Evolutionary conservation across 169 alveolate species (phyloP).

Genomic region (Cryptosporidium muris): DNA sequence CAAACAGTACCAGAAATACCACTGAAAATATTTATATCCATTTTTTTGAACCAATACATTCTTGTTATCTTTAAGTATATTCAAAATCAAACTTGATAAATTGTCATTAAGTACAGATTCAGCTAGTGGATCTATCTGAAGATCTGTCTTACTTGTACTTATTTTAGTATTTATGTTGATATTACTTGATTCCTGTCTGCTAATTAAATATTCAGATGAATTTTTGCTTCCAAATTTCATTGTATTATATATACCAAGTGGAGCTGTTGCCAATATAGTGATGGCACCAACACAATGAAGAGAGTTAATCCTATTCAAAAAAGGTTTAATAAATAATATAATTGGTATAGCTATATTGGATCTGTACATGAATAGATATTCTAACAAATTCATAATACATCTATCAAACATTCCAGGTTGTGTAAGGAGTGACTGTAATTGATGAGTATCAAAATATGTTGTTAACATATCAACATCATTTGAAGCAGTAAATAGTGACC

Average conservation of each 20-base stretch:
- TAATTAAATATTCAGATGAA: too few relatives aligned
- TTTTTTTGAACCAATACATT: conserved; percentile 44
- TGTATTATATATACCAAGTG: conserved; percentile 29
- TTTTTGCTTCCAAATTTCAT: too few relatives aligned
- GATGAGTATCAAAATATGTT: conserved; percentile 53
- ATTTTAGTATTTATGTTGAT: not conserved
- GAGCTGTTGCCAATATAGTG: conserved; percentile 24
- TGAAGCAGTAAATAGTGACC: conserved; percentile 49
- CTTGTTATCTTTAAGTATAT: conserved; percentile 21
- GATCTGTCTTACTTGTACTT: not conserved
- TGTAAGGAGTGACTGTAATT: conserved; percentile 25
- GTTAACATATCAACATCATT: conserved; percentile 27
- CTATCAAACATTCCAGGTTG: conserved; percentile 30
- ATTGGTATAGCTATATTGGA: conserved; percentile 13
- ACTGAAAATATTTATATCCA: conserved; percentile 59
- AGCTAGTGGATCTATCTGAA: not conserved
- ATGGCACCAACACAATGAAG: conserved; percentile 53
- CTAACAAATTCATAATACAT: conserved; percentile 27
- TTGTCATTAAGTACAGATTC: conserved; percentile 10
- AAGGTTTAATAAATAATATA: conserved; percentile 40
- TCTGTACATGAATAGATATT: conserved; percentile 25
- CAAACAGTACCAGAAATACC: conserved; percentile 71
- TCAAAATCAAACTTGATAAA: conserved; percentile 14
- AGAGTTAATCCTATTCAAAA: conserved; percentile 39
- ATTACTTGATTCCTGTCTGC: not conserved